A percentile compares a stretch with the other conserved stretches of the same genome.
Evolutionary conservation across 257 asterid species (phyloP).

Genomic region (Jacaranda copaia): DNA sequence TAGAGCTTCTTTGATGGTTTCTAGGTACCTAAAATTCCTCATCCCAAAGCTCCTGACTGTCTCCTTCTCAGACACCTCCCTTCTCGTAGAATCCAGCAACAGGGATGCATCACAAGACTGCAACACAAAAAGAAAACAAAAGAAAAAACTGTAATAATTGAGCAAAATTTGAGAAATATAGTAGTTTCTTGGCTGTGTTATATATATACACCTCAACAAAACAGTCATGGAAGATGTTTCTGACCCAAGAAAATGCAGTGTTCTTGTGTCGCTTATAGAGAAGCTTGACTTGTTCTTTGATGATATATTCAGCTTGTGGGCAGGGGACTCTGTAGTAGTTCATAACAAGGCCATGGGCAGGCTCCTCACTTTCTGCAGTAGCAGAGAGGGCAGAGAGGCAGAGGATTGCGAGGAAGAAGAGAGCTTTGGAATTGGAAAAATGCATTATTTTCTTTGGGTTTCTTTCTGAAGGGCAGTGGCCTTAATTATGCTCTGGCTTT

Average conservation of each 20-base stretch:
- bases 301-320: conserved; percentile 83
- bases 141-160: too few species aligned
- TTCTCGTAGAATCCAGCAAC: conserved; percentile 78
- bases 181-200: background rate
- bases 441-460: conserved; percentile 24
- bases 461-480: background rate
- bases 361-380: conserved; percentile 47
- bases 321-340: conserved; percentile 73
- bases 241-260: conserved; percentile 86
- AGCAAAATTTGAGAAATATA: conserved; percentile 31
- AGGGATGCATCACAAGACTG: conserved; percentile 86
- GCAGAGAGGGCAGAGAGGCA: conserved; percentile 42
- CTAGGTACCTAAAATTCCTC: conserved; percentile 80
- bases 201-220: conserved; percentile 58
- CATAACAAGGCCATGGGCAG: conserved; percentile 54
- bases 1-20: conserved; percentile 70
- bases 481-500: background rate
- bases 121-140: background rate
- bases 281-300: conserved; percentile 71
- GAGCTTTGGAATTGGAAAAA: conserved; percentile 46
- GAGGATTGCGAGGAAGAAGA: conserved; percentile 50
- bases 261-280: conserved; percentile 87
- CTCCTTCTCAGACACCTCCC: conserved; percentile 72
- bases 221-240: conserved; percentile 89
- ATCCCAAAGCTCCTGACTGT: conserved; percentile 83